Percentiles rank a stretch among this genome's conserved stretches.
Conservation (phyloP, 257 asterid genomes). For the Buddleja alternifolia region DNA sequence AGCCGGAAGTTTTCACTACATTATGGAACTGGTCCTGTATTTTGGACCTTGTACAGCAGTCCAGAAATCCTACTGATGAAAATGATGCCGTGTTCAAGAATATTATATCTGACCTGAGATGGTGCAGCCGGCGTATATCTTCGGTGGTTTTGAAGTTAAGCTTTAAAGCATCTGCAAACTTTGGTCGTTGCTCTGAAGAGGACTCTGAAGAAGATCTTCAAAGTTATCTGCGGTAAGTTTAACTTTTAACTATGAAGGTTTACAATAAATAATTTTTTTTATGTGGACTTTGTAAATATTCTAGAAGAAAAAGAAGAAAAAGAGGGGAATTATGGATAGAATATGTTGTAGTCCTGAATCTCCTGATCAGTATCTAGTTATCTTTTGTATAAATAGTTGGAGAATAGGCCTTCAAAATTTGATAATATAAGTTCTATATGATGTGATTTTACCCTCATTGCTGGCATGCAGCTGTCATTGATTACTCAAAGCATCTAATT, state of each 20-base stretch:
- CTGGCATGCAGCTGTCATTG: not conserved
- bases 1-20: slow-evolving; percentile 62
- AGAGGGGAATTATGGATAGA: slow-evolving; percentile 3
- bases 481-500: not conserved
- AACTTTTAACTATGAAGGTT: slow-evolving; percentile 9
- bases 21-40: slow-evolving; percentile 92
- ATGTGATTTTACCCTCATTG: not conserved
- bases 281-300: slow-evolving; percentile 7
- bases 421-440: not conserved
- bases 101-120: slow-evolving; percentile 56
- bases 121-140: slow-evolving; percentile 68
- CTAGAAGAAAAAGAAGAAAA: slow-evolving; percentile 13
- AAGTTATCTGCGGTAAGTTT: slow-evolving; percentile 62
- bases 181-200: slow-evolving; percentile 49
- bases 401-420: not conserved
- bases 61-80: slow-evolving; percentile 27
- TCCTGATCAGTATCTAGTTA: not conserved
- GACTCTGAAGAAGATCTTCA: slow-evolving; percentile 55
- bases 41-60: slow-evolving; percentile 53
- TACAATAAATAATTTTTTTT: not conserved
- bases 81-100: slow-evolving; percentile 40
- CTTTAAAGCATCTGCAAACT: slow-evolving; percentile 52
- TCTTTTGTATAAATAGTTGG: slow-evolving; percentile 2
- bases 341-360: not conserved
- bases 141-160: slow-evolving; percentile 54